phyloP scores from a whole-genome alignment of 2,329 filamentous ascomycete species.

The Tolypocladium tundrense region DNA sequence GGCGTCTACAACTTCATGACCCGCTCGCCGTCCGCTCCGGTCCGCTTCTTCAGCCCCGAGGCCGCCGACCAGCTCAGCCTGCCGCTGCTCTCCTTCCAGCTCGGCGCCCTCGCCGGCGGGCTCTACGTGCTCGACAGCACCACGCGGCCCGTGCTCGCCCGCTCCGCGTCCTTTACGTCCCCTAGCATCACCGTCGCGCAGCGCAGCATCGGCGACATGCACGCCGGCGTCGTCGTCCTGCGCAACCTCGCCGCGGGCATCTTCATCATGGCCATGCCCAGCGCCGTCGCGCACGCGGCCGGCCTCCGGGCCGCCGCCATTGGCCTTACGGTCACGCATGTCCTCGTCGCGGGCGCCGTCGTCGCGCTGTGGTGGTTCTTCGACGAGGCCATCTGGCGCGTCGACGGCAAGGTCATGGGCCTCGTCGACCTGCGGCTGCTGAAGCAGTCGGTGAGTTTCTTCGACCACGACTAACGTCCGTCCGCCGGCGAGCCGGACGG shows the following conservation, averaged over 20 bases:
- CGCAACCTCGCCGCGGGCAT: slow-evolving; percentile 29
- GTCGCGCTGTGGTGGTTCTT: slow-evolving; percentile 29
- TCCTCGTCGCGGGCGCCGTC: slow-evolving; percentile 23
- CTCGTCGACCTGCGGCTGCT: slow-evolving; percentile 33
- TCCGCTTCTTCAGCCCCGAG: slow-evolving; percentile 15
- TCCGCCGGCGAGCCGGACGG: too few species aligned
- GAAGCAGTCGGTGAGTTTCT: slow-evolving; percentile 33
- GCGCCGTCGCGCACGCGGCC: slow-evolving; percentile 19
- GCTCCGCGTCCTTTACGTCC: slow-evolving; percentile 39
- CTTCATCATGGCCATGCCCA: slow-evolving; percentile 32
- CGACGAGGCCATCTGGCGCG: slow-evolving; percentile 28
- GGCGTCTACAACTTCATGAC: slow-evolving; percentile 21
- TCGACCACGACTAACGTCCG: slow-evolving; percentile 26
- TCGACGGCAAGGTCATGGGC: slow-evolving; percentile 37
- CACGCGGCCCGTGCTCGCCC: slow-evolving; percentile 29
- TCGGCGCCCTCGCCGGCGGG: slow-evolving; percentile 37
- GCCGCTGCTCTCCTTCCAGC: slow-evolving; percentile 31
- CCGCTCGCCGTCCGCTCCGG: slow-evolving; percentile 7
- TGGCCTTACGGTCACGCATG: slow-evolving; percentile 30
- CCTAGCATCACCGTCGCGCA: slow-evolving; percentile 34
- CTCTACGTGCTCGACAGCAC: slow-evolving; percentile 28
- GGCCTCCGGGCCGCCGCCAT: slow-evolving; percentile 28
- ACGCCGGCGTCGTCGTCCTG: slow-evolving; percentile 29
- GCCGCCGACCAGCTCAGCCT: slow-evolving; percentile 20
- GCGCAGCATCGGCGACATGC: slow-evolving; percentile 39